Evolutionary conservation across 2,329 filamentous ascomycete species (phyloP), one percentile per base, ranked within the genome.

Genomic region (Ambrosiella cleistominuta): DNA sequence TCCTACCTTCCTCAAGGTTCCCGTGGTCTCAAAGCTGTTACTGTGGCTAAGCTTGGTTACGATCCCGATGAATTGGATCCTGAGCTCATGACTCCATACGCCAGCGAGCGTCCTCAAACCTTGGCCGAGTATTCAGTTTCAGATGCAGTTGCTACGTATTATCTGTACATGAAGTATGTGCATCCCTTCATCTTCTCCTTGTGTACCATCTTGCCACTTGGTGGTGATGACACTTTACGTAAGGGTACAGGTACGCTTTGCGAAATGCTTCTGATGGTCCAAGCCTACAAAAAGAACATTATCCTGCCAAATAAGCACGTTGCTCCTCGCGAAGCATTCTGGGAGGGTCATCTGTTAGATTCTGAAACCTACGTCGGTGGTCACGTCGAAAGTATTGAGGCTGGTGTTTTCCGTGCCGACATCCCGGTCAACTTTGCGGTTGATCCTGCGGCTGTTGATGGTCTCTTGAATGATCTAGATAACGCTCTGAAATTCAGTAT

Each of bases 111-210:
- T 63, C 93, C 93, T 0, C 93, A 98, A 68, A 95, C 88, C 0
- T 75, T 98, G 56, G 91, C 93, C 7, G 93, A 98, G 66, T 98
- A 98, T 71, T 98, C 94, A 0, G 93, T 98, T 50, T 98, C 94
- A 66, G 94, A 98, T 76, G 94, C 94, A 8, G 93, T 98, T 55
- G 93, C 93, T 19, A 98, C 93, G 0, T 98, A 98, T 69, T 98
- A 98, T 67, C 74, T 98, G 62, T 98, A 98, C 77, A 98, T 98
- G 94, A 98, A 98, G 83, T 98, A 98, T 69, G 88, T 98, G n/a
- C 93, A 98, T 69, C 93, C 93, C 2, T 98, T 98, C 74, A 93
- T 98, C 68, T 98, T 98, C 76, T 97, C 94, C 1, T 75, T 98
- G 0, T 98, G 93, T 71, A 98, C 90, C 1, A 96, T 98, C 72